Percentiles rank a stretch among this genome's conserved stretches.
Evolutionary conservation across 257 asterid genomes (phyloP).

Genomic region (Solanum sejunctum): DNA sequence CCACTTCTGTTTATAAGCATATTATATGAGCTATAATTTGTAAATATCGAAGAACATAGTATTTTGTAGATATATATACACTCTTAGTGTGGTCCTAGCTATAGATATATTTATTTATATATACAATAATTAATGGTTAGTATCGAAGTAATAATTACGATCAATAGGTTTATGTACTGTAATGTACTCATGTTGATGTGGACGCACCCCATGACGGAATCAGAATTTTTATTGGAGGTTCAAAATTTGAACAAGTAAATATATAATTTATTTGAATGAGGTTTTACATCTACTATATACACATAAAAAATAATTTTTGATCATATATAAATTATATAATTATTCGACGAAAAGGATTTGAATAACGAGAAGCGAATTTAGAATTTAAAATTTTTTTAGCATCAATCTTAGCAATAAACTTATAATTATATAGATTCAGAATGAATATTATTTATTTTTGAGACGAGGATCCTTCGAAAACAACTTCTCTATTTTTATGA

Average conservation of each 20-base stretch:
- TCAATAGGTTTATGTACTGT: slow-evolving; percentile 12
- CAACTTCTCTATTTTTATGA: too few species aligned
- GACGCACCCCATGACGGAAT: not conserved
- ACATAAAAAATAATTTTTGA: too few species aligned
- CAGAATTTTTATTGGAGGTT: too few species aligned
- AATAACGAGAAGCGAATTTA: not conserved
- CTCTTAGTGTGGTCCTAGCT: not conserved
- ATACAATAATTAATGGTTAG: slow-evolving; percentile 22
- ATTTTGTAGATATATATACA: not conserved
- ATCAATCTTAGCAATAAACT: too few species aligned
- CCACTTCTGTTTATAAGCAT: slow-evolving; percentile 29
- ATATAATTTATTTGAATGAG: too few species aligned
- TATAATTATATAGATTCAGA: too few species aligned
- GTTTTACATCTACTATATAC: too few species aligned
- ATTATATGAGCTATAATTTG: not conserved
- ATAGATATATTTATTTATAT: not conserved
- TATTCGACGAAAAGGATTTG: too few species aligned
- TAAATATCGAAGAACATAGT: not conserved
- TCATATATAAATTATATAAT: too few species aligned
- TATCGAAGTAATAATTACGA: slow-evolving; percentile 18
- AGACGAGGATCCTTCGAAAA: too few species aligned
- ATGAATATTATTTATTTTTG: too few species aligned
- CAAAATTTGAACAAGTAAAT: too few species aligned
- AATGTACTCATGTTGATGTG: not conserved
- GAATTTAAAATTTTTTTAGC: not conserved